Base-by-base conservation (phyloP, 1,284 basidiomycete genomes). In the Boletus semigastroideus region DNA sequence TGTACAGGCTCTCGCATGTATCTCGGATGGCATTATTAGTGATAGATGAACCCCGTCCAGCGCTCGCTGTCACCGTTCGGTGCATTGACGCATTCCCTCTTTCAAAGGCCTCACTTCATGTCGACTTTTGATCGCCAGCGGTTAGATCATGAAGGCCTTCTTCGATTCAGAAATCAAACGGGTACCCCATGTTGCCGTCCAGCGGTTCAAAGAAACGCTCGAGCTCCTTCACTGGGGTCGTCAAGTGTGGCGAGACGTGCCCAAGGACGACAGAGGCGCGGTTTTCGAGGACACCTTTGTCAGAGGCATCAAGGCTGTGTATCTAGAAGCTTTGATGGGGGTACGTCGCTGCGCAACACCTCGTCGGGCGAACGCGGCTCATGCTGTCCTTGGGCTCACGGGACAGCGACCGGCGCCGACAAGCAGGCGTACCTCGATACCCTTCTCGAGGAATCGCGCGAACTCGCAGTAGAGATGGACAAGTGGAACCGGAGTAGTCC, bases 181-280 rank as follows among this genome's bases (percentile, higher is more conserved):
- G 9, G 33, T 10, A 22, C 25, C 30, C 3, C 22, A 40, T 16
- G n/a, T 39, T 19, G 46, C 42, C 2, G 30, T 45, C 28, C 28
- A 54, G 34, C n/a, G 27, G 27, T 7, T 27, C 16, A 30, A 46
- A 34, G 25, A 31, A 7, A 25, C 13, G 16, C 30, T 46, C 10
- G 12, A 58, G 20, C 22, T 50, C 4, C 42, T 50, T 40, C n/a
- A 40, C 33, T 36, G 37, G 37, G 45, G 37, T 33, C 42, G 44
- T 9, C 51, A 40, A 43, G 17, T 54, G 7, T 55, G 44, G 40
- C 27, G 37, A 37, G 36, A 34, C 7, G 54, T 45, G 25, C 12
- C n/a, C 10, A 34, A 42, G 10, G 49, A 38, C 1, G 40, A 55
- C 33, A 54, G 44, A 20, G 51, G 44, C 5, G 41, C 4, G 3